Evolutionary conservation across 108 stramenopile genomes (phyloP).

Genomic region (Nitzschia sp.): DNA sequence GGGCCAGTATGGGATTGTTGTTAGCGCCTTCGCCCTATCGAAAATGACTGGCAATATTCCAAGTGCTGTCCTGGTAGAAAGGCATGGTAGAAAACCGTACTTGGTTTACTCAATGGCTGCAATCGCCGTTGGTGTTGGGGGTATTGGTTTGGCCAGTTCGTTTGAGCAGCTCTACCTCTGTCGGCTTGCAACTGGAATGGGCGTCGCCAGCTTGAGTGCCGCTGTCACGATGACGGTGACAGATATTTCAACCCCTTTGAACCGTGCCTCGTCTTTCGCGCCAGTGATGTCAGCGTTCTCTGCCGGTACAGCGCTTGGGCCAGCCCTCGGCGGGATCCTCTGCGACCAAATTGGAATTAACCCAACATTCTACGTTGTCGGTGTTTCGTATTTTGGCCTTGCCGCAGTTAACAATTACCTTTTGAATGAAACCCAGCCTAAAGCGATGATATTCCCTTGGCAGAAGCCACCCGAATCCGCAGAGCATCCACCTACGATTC

Average conservation of each 20-base stretch:
- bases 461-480: conserved; percentile 6
- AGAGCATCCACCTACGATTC: conserved; percentile 17
- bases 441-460: conserved; percentile 46
- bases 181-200: conserved; percentile 79
- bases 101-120: conserved; percentile 66
- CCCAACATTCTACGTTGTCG: conserved; percentile 73
- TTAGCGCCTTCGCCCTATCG: conserved; percentile 78
- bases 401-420: conserved; percentile 62
- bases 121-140: conserved; percentile 83
- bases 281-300: conserved; percentile 85
- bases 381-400: conserved; percentile 57
- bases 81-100: conserved; percentile 87
- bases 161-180: conserved; percentile 73
- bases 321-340: conserved; percentile 80
- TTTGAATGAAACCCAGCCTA: conserved; percentile 60
- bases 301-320: conserved; percentile 87
- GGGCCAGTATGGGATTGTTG: conserved; percentile 79
- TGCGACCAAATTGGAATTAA: conserved; percentile 72
- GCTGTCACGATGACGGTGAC: conserved; percentile 78
- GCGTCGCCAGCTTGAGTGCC: conserved; percentile 72
- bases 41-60: conserved; percentile 91
- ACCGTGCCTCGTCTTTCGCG: conserved; percentile 77
- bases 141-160: conserved; percentile 65
- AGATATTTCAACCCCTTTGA: conserved; percentile 81
- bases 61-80: conserved; percentile 78